Evolutionary conservation across 2,329 filamentous ascomycete species (phyloP).

Genomic region (Daldinia sp.): DNA sequence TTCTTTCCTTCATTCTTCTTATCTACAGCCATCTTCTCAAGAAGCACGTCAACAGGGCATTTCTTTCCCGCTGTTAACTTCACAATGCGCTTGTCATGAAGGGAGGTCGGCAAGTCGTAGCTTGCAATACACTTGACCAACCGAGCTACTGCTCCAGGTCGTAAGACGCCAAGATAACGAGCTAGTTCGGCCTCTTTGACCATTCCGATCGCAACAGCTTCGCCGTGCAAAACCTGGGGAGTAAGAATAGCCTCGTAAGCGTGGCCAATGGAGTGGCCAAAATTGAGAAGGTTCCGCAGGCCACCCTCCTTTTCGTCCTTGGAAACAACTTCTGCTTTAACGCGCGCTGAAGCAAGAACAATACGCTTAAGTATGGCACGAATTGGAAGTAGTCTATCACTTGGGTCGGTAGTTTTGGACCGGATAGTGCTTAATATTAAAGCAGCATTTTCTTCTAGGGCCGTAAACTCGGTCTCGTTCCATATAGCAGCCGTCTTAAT

Average conservation of each 20-base stretch:
- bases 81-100: conserved; percentile 84
- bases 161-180: conserved; percentile 86
- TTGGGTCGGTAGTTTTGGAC: conserved; percentile 64
- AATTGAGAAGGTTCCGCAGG: conserved; percentile 93
- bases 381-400: conserved; percentile 76
- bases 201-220: conserved; percentile 98
- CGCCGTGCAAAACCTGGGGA: conserved; percentile 93
- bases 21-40: conserved; percentile 96
- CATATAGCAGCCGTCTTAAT: conserved; percentile 98
- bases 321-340: conserved; percentile 95
- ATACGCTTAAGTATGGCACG: conserved; percentile 78
- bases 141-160: conserved; percentile 87
- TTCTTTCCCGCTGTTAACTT: conserved; percentile 86
- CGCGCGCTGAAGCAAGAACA: conserved; percentile 88
- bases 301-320: conserved; percentile 95
- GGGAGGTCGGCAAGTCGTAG: conserved; percentile 87
- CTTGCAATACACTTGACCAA: conserved; percentile 94
- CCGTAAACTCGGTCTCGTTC: conserved; percentile 86
- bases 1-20: conserved; percentile 97
- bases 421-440: conserved; percentile 80
- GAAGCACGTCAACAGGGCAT: conserved; percentile 85
- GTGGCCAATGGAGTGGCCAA: conserved; percentile 97
- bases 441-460: conserved; percentile 84
- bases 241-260: conserved; percentile 96
- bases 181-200: conserved; percentile 96